Base-by-base conservation (phyloP, 1,284 basidiomycete genomes). In the Trichosporon sp. region DNA sequence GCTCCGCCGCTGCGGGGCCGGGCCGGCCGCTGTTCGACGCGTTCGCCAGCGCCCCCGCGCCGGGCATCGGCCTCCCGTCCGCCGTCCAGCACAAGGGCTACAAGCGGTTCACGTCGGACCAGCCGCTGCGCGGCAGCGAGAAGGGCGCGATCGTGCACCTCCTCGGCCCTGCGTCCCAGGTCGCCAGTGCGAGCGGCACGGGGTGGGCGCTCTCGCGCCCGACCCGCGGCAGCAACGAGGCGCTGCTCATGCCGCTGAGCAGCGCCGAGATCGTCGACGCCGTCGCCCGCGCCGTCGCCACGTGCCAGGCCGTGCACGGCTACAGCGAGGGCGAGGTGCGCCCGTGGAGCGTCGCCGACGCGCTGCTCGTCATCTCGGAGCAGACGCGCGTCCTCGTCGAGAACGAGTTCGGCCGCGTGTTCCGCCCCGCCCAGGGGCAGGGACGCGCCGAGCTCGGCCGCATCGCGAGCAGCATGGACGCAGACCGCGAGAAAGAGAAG, bases 361-460 rank as follows among this genome's bases (percentile, higher is more conserved):
- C 80, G 25, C 60, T 80, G 78, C 72, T 75, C 53, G 70, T 68
- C 5, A 75, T 80, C 32, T 65, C 74, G 5, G 77, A 78, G 29
- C 75, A 81, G 65, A 78, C 79, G 1, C 65, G 70, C 12, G 11
- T 75, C 9, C 70, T 80, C 38, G 74, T 81, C 23, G 79, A 81
- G 60, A 73, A 77, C 23, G 80, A 80, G 66, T 77, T 79, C 62
- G 58, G 68, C 3, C 73, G 76, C 44, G 51, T 80, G 3, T 80
- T 80, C 71, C 72, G 72, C 27, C 78, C 78, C 31, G 18, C 47
- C 29, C 21, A n/a, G n/a, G 27, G 2, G 38, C 18, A 27, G 27
- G 27, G 32, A 25, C 21, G 2, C 35, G 34, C 13, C 4, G 25
- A 34, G 21, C 23, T 42, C 13, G 38, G 23, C 13, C 35, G 60